phyloP scores from a whole-genome alignment of 2,329 filamentous ascomycete species.

The Graphiopsis chlorocephala region DNA sequence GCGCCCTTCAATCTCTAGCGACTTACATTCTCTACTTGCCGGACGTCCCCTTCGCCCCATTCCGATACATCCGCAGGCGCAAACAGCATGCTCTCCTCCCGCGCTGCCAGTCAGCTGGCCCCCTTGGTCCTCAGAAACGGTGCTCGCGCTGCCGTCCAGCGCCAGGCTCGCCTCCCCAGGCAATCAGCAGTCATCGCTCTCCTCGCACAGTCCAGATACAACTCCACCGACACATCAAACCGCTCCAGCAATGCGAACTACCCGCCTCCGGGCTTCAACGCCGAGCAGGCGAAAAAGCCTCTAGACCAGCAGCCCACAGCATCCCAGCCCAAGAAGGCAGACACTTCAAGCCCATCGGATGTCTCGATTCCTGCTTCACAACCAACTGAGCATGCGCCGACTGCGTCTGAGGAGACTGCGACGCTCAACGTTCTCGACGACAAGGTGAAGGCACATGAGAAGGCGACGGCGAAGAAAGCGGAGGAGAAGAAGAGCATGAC shows the following conservation, averaged over 20 bases:
- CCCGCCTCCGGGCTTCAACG: slow-evolving; percentile 86
- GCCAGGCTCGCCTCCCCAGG: slow-evolving; percentile 45
- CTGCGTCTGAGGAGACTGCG: slow-evolving; percentile 45
- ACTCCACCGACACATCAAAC: slow-evolving; percentile 57
- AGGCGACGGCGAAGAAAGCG: slow-evolving; percentile 59
- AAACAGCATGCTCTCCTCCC: slow-evolving; percentile 45
- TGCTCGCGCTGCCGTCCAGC: slow-evolving; percentile 41
- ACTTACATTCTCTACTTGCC: neutral
- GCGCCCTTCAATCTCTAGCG: neutral
- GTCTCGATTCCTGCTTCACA: slow-evolving; percentile 36
- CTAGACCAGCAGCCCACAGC: slow-evolving; percentile 50
- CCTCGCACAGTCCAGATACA: slow-evolving; percentile 50
- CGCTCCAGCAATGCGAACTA: slow-evolving; percentile 46
- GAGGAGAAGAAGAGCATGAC: slow-evolving; percentile 83
- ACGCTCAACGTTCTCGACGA: slow-evolving; percentile 62
- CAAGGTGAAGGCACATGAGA: slow-evolving; percentile 50
- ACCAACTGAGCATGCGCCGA: slow-evolving; percentile 47
- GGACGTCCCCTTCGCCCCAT: neutral
- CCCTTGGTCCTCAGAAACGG: slow-evolving; percentile 47
- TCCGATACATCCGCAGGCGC: slow-evolving; percentile 17
- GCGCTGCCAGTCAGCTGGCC: slow-evolving; percentile 44
- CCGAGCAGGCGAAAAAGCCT: slow-evolving; percentile 85
- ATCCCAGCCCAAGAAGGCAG: slow-evolving; percentile 24
- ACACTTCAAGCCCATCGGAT: slow-evolving; percentile 25
- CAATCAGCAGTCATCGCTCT: slow-evolving; percentile 58